Evolutionary conservation across 352 stramenopile species (phyloP), one percentile per base, ranked within the genome.

Genomic region (Phytopythium helicoides): DNA sequence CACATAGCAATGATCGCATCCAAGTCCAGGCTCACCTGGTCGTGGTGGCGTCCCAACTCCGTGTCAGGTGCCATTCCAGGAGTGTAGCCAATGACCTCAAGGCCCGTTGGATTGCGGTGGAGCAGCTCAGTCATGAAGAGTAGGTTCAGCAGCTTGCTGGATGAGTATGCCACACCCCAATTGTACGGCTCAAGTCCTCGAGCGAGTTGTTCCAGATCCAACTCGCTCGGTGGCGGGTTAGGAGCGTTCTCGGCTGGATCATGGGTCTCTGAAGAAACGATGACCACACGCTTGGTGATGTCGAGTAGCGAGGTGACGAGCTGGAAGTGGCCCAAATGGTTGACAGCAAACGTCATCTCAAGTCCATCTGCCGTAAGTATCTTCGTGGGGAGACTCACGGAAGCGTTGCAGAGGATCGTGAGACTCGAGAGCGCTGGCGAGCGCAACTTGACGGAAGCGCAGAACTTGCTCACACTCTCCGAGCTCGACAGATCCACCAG

Each of bases 71-170:
- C 68, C 22, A 62, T 61, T 0, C 58, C 62, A 1, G 66, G 66
- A 3, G 57, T 62, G 58, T 66, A 75, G 5, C 57, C 50, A 14
- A 66, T 18, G 35, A 62, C 48, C 58, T 56, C 47, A 11, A 54
- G 50, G 15, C 61, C 54, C 8, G 22, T 21, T n/a, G 18, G 18
- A 41, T 59, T 66, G 34, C 36, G 50, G n/a, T n/a, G n/a, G n/a
- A n/a, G n/a, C n/a, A 87, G 62, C 46, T 86, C 72, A 0, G 57
- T 39, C 36, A 58, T 74, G 52, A 84, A 84, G 10, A 87, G 55
- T 19, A 84, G 14, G 50, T 82, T 84, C 48, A 42, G 72, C 18
- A 87, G 54, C 61, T 87, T 87, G 14, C 66, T 73, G 21, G 71
- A 62, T 5, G 16, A 23, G 52, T 86, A 88, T 14, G 49, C 52